Evolutionary conservation across 176 grass and related monocot species (phyloP).

Genomic region (Juncus effusus): DNA sequence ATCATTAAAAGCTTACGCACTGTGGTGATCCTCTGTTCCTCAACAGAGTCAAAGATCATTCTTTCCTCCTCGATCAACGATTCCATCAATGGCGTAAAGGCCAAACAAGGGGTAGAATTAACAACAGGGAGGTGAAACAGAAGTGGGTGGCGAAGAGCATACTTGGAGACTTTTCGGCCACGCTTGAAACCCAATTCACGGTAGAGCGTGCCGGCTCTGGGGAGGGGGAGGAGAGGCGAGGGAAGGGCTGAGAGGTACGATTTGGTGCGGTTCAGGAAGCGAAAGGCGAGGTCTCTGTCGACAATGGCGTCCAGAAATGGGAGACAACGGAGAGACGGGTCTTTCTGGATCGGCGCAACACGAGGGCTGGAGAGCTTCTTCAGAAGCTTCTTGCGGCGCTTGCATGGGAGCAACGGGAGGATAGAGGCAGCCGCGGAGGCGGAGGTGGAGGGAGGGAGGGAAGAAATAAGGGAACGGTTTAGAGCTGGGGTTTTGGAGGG

Average conservation of each 20-base stretch:
- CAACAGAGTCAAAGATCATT: constrained; percentile 43
- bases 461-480: not conserved
- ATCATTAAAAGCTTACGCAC: constrained; percentile 91
- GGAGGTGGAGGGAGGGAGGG: constrained; percentile 5
- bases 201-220: constrained; percentile 52
- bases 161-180: constrained; percentile 51
- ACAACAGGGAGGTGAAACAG: constrained; percentile 53
- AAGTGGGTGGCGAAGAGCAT: constrained; percentile 46
- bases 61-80: constrained; percentile 70
- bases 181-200: constrained; percentile 71
- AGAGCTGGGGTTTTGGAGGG: not conserved
- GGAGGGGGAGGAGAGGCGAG: constrained; percentile 52
- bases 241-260: constrained; percentile 55
- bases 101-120: constrained; percentile 48
- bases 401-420: constrained; percentile 66
- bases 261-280: constrained; percentile 54
- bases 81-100: constrained; percentile 66
- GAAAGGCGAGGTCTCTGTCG: constrained; percentile 53
- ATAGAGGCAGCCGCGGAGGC: constrained; percentile 40
- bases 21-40: constrained; percentile 30
- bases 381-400: constrained; percentile 59
- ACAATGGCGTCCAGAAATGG: constrained; percentile 48
- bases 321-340: constrained; percentile 30
- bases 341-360: constrained; percentile 63
- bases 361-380: constrained; percentile 66